phyloP scores from a whole-genome alignment of 2,329 filamentous ascomycete species.

The Tolypocladium tundrense region DNA sequence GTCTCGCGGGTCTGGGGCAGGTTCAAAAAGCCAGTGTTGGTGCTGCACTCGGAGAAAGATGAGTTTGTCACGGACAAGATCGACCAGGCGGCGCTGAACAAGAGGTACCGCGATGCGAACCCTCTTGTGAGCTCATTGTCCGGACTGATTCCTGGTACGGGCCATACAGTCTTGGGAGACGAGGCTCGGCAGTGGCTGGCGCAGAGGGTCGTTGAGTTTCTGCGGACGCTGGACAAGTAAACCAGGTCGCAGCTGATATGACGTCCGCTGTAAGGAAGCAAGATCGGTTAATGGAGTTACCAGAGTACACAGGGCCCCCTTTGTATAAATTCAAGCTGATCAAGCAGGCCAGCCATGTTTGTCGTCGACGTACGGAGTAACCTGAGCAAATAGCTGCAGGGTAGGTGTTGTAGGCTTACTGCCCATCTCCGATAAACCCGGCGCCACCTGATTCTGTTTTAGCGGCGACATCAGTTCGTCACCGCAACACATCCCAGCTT shows the following conservation, averaged over 20 bases:
- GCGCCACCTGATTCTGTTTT: not conserved
- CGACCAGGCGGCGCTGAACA: slow-evolving; percentile 47
- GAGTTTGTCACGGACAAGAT: slow-evolving; percentile 50
- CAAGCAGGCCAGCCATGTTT: not conserved
- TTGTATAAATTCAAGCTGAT: not conserved
- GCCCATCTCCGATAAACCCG: slow-evolving; percentile 4
- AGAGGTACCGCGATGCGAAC: slow-evolving; percentile 42
- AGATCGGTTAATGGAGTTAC: not conserved
- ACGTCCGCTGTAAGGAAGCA: not conserved
- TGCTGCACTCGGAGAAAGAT: slow-evolving; percentile 56
- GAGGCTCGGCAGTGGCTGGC: slow-evolving; percentile 39
- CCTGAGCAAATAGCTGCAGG: not conserved
- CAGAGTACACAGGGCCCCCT: not conserved
- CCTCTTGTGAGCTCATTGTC: slow-evolving; percentile 38
- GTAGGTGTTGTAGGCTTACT: not conserved
- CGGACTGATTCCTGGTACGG: slow-evolving; percentile 40
- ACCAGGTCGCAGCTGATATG: not conserved
- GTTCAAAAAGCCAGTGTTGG: slow-evolving; percentile 49
- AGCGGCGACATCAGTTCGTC: not conserved
- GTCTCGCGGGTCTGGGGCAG: slow-evolving; percentile 56
- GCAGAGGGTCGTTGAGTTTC: slow-evolving; percentile 34
- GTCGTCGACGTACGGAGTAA: not conserved
- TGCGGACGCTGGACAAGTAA: slow-evolving; percentile 18
- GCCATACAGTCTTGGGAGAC: slow-evolving; percentile 36
- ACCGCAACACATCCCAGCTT: not conserved